Conservation (phyloP, 179 eudicot species). For the Vitellaria paradoxa region DNA sequence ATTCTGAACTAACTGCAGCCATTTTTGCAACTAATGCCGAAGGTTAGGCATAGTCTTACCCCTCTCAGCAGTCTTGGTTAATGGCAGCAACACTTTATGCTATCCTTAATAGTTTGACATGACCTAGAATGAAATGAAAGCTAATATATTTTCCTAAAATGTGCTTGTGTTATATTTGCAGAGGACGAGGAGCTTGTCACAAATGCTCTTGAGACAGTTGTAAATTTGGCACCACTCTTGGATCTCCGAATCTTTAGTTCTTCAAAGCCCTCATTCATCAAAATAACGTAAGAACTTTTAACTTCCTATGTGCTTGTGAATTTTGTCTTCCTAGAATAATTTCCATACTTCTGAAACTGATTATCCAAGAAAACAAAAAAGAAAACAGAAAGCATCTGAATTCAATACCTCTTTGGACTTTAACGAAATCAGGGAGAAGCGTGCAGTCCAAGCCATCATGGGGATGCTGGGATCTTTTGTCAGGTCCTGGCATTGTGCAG, state of each 20-base stretch:
- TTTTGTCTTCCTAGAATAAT: not conserved
- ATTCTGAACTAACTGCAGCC: too few species aligned
- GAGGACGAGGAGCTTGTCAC: slow-evolving; percentile 99
- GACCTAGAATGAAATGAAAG: not conserved
- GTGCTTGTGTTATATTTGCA: slow-evolving; percentile 26
- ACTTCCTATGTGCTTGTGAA: not conserved
- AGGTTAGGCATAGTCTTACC: too few species aligned
- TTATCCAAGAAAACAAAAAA: not conserved
- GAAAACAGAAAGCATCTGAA: not conserved
- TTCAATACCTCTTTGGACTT: not conserved
- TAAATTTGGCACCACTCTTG: slow-evolving; percentile 78
- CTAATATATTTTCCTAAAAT: not conserved
- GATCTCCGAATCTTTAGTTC: slow-evolving; percentile 94
- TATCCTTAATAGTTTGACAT: too few species aligned
- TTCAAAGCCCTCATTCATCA: slow-evolving; percentile 84
- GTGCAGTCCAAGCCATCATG: slow-evolving; percentile 82
- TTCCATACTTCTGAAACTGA: not conserved
- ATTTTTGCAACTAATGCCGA: too few species aligned
- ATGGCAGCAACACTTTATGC: too few species aligned
- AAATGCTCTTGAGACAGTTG: slow-evolving; percentile 88
- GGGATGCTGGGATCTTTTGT: slow-evolving; percentile 82
- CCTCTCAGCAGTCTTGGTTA: too few species aligned
- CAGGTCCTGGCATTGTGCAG: slow-evolving; percentile 93
- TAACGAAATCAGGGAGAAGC: slow-evolving; percentile 58
- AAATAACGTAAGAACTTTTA: slow-evolving; percentile 64